Evolutionary conservation across 2,329 filamentous ascomycete genomes (phyloP).

Genomic region (Tolypocladium paradoxum): DNA sequence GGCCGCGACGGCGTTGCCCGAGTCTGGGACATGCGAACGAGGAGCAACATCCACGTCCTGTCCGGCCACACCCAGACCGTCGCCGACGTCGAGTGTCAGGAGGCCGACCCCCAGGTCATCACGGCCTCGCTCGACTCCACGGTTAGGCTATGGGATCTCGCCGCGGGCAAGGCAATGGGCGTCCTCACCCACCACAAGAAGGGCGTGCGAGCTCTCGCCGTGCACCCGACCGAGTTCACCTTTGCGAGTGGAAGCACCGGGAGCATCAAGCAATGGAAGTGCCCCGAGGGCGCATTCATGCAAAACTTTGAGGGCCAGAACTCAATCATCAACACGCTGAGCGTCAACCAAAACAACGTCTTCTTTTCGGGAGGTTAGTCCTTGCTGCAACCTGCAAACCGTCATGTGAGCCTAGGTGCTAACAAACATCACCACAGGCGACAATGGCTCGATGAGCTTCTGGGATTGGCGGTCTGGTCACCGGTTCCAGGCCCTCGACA

Average conservation of each 20-base stretch:
- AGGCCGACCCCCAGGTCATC: slow-evolving; percentile 93
- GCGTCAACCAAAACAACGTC: slow-evolving; percentile 91
- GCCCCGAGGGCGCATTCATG: slow-evolving; percentile 96
- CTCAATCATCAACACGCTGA: slow-evolving; percentile 86
- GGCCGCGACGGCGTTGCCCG: slow-evolving; percentile 88
- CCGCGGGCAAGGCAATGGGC: slow-evolving; percentile 91
- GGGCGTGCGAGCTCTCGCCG: slow-evolving; percentile 73
- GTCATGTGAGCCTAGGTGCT: neutral
- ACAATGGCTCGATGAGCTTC: slow-evolving; percentile 94
- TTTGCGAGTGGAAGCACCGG: slow-evolving; percentile 88
- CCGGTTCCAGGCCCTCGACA: slow-evolving; percentile 81
- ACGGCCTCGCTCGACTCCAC: slow-evolving; percentile 87
- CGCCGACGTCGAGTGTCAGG: slow-evolving; percentile 81
- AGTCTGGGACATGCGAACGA: slow-evolving; percentile 97
- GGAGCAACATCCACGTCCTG: slow-evolving; percentile 91
- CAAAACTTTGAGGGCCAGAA: slow-evolving; percentile 98
- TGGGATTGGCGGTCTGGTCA: slow-evolving; percentile 99
- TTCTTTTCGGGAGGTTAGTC: slow-evolving; percentile 69
- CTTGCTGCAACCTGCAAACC: too few relatives aligned
- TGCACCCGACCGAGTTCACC: slow-evolving; percentile 89
- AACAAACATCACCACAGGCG: slow-evolving; percentile 31
- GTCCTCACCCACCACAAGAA: slow-evolving; percentile 98
- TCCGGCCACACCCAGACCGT: slow-evolving; percentile 86
- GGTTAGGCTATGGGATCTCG: slow-evolving; percentile 88
- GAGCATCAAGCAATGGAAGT: slow-evolving; percentile 99